Evolutionary conservation across 345 rosid genomes (phyloP), one percentile per base, ranked within the genome.

Genomic region (Draba incana): DNA sequence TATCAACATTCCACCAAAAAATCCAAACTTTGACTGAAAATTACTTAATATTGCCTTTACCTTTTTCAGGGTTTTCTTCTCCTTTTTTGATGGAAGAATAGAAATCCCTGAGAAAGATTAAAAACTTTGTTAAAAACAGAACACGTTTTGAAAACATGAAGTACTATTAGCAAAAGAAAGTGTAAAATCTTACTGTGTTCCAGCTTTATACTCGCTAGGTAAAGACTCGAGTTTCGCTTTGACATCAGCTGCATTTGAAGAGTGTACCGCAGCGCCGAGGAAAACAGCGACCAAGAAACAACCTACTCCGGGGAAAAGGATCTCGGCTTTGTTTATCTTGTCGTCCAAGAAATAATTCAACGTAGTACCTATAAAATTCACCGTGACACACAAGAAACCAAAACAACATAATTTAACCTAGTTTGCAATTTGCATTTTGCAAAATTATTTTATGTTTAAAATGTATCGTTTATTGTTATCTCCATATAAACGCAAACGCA

Each of bases 291-390:
- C 70, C 75, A 89, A 64, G 82, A 88, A 89, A 87, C 95, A 92
- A 55, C 82, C 92, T 8, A 89, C 89, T 1, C 98, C 98, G 0
- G 92, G 87, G 62, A 89, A 89, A 41, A 92, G 90, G 46, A 89
- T 77, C 78, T 85, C 86, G 0, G 97, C 97, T 66, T 59, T 82
- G 65, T 90, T 90, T 14, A 90, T 88, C 77, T 69, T 91, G 75
- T 84, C 81, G 56, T 88, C 98, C 64, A 92, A 80, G 81, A 89
- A 89, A 83, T 89, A 89, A 75, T 92, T 92, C 72, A 92, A 25
- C 14, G 92, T 89, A 6, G 96, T 85, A 8, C 95, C 96, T 91
- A 57, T 27, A 23, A 58, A 51, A 27, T 1, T 38, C 62, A 25
- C 15, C 69, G 51, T 64, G 43, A 2, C 27, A 58, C 11, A 12